Percentiles rank a stretch among this genome's conserved stretches.
phyloP scores from a whole-genome alignment of 257 asterid genomes.

The Gentiana macrophylla region DNA sequence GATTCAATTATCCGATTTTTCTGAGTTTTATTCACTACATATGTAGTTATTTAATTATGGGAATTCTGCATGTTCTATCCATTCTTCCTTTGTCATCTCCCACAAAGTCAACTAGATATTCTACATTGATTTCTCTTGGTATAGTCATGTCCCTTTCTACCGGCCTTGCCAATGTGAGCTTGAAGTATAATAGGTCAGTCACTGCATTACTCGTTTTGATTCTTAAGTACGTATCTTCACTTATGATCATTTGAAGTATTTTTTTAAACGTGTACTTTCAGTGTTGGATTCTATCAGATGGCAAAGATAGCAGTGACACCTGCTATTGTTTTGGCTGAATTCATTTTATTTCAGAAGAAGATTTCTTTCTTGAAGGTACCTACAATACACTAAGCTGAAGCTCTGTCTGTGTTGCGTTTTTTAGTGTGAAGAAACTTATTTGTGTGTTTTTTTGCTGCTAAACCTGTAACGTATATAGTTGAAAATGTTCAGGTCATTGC shows the following conservation, averaged over 20 bases:
- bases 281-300: slow-evolving; percentile 99
- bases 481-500: slow-evolving; percentile 55
- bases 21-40: slow-evolving; percentile 85
- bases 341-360: slow-evolving; percentile 55
- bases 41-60: slow-evolving; percentile 89
- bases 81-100: slow-evolving; percentile 77
- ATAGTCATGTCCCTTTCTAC: slow-evolving; percentile 98
- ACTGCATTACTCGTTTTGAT: neutral
- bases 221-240: neutral
- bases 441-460: too few species aligned
- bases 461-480: neutral
- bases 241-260: slow-evolving; percentile 10
- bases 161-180: slow-evolving; percentile 97
- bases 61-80: slow-evolving; percentile 61
- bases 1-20: slow-evolving; percentile 87
- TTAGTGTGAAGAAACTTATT: too few species aligned
- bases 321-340: slow-evolving; percentile 85
- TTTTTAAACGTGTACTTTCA: slow-evolving; percentile 24
- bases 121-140: slow-evolving; percentile 82
- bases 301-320: slow-evolving; percentile 98
- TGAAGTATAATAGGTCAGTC: slow-evolving; percentile 83
- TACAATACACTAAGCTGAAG: neutral
- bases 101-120: slow-evolving; percentile 57
- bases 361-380: slow-evolving; percentile 62
- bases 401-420: too few species aligned